Conservation (phyloP, 2,329 filamentous ascomycete species). For the Dactylellina leptospora region DNA sequence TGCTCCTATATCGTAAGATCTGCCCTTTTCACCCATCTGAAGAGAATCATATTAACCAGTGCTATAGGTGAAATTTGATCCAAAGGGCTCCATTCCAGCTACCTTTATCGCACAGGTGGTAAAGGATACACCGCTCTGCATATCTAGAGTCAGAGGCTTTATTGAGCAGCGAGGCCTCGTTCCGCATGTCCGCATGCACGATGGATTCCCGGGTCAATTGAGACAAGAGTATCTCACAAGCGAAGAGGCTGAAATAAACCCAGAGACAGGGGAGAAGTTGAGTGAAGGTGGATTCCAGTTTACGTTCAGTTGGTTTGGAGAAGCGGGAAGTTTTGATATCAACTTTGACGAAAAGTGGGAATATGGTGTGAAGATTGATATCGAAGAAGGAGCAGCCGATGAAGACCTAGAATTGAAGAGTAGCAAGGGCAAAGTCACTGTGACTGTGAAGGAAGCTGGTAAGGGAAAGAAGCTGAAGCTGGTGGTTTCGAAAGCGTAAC, state of each 20-base stretch:
- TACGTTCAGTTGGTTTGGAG: constrained; percentile 46
- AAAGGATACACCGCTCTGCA: constrained; percentile 38
- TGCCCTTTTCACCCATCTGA: background rate
- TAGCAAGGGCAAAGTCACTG: constrained; percentile 28
- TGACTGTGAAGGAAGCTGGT: constrained; percentile 36
- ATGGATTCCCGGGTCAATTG: constrained; percentile 39
- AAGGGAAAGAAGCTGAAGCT: constrained; percentile 50
- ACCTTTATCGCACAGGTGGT: constrained; percentile 23
- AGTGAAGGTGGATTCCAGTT: constrained; percentile 19
- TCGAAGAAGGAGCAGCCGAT: constrained; percentile 26
- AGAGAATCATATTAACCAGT: background rate
- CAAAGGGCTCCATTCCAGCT: constrained; percentile 36
- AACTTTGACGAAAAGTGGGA: constrained; percentile 43
- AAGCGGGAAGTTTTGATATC: constrained; percentile 34
- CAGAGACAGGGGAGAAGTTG: constrained; percentile 21
- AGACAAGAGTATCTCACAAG: constrained; percentile 20
- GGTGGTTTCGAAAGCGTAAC: constrained; percentile 22
- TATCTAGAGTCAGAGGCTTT: constrained; percentile 21
- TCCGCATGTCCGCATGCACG: constrained; percentile 35
- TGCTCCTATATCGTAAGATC: constrained; percentile 39
- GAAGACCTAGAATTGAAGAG: constrained; percentile 36
- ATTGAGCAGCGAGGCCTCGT: constrained; percentile 41
- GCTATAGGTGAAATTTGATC: constrained; percentile 49
- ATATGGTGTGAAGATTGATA: constrained; percentile 36
- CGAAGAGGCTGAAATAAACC: constrained; percentile 22